Base-by-base conservation (phyloP, 2,329 filamentous ascomycete species). In the Colletotrichum sp. region DNA sequence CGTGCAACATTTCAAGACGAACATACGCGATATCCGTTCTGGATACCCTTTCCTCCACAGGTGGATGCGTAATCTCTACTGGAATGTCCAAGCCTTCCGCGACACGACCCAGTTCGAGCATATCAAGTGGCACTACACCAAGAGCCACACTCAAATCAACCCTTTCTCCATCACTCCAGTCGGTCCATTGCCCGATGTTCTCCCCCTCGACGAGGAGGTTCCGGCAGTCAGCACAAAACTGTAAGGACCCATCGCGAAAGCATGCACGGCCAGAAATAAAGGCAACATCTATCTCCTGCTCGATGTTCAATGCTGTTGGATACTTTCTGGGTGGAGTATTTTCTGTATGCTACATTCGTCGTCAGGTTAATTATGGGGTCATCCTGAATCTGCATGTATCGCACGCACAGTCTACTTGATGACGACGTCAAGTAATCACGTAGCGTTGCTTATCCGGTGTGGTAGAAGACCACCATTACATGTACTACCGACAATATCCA, bases 61-160 rank as follows among this genome's bases (percentile, higher is more conserved):
- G 76, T 98, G 96, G 96, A 85, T 98, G 86, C 90, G 95, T 71
- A 90, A 93, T 81, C 86, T 98, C 80, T 98, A 98, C 87, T 98
- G 96, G 96, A 93, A 93, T 79, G 84, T 92, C 28, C 88, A 92
- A 0, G 95, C 95, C 4, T 98, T 98, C 87, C 88, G 88, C 78
- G 91, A 94, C 68, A 97, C 96, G 77, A 98, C 96, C 26, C 91
- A 98, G 84, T 98, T 98, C 84, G 92, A 98, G 84, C 97, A 99
- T 86, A 99, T 99, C 88, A 98, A 98, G 91, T 94, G 88, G 84
- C 92, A 93, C 83, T 92, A 91, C 83, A 92, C 91, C 76, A 87
- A 89, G 80, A 92, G 89, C 79, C 90, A 92, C 81, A 88, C 88
- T 12, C 90, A 94, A 86, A 93, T 94, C 82, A 94, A 94, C 84